A percentile compares a stretch with the other conserved stretches of the same genome.
These are phyloP conservation scores for Sugiyamaella paludigena DNA, from an alignment of 1,139 yeast species.

Conservation along the genomic window DNA sequence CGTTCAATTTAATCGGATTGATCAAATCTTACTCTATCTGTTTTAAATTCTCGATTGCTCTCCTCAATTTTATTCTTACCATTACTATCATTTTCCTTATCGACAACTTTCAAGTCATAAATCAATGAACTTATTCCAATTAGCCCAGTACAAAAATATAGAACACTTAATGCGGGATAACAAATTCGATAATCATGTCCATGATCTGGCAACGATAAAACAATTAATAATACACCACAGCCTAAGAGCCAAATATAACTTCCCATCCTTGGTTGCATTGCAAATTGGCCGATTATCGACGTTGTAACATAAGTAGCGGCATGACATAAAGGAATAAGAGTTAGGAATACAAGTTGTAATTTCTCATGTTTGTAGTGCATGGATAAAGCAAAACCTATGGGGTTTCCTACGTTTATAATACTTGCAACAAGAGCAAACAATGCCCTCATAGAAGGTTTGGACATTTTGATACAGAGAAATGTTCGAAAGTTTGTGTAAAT, in stretches of 20 bases:
- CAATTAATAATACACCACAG: slow-evolving; percentile 7
- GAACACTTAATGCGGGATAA: slow-evolving; percentile 7
- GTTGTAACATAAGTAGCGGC: slow-evolving; percentile 5
- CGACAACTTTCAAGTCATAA: slow-evolving; percentile 2
- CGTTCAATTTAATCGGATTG: too few relatives aligned
- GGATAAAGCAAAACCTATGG: slow-evolving; percentile 3
- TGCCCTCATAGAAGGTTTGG: slow-evolving; percentile 5
- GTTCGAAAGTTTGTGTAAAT: too few relatives aligned
- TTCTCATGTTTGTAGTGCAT: neutral
- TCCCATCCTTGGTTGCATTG: slow-evolving; percentile 11
- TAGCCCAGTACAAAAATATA: slow-evolving; percentile 5
- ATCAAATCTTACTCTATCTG: neutral
- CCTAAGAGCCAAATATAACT: slow-evolving; percentile 9
- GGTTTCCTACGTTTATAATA: slow-evolving; percentile 2
- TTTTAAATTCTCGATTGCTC: neutral
- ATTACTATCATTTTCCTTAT: neutral
- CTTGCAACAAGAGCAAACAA: slow-evolving; percentile 1
- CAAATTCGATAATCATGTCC: slow-evolving; percentile 2
- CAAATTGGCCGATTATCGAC: slow-evolving; percentile 5
- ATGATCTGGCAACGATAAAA: neutral
- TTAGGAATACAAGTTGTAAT: slow-evolving; percentile 6
- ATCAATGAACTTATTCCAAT: slow-evolving; percentile 9
- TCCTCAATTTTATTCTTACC: neutral
- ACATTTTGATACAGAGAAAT: too few relatives aligned
- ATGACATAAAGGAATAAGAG: slow-evolving; percentile 5